Percentiles rank a stretch among this genome's conserved stretches.
Evolutionary conservation across 495 filamentous ascomycete genomes (phyloP).

Genomic region (Aspergillus haitiensis): DNA sequence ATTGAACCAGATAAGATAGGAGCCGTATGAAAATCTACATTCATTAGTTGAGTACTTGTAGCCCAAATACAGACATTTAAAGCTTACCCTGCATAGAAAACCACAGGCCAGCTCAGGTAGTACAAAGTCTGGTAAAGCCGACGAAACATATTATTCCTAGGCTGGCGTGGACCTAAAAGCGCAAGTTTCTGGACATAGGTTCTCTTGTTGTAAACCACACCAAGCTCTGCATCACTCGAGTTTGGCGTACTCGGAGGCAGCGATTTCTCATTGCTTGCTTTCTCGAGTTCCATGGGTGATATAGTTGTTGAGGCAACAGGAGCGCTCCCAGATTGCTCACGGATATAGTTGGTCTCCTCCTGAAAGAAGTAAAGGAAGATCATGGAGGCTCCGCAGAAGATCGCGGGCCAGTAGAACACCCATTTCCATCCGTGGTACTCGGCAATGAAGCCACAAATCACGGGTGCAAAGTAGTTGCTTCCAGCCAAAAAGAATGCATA

Average conservation of each 20-base stretch:
- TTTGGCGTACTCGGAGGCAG: constrained; percentile 15
- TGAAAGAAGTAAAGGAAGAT: constrained; percentile 67
- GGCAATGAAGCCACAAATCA: constrained; percentile 68
- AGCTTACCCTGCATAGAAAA: constrained; percentile 59
- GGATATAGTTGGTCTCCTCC: constrained; percentile 68
- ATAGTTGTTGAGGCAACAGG: constrained; percentile 17
- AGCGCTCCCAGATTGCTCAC: constrained; percentile 23
- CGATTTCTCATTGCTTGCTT: constrained; percentile 28
- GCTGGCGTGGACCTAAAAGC: constrained; percentile 45
- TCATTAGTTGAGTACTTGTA: constrained; percentile 10
- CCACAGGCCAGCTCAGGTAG: constrained; percentile 58
- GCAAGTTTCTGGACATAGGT: constrained; percentile 57
- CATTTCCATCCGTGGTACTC: constrained; percentile 62
- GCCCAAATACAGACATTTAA: not conserved
- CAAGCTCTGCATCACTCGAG: constrained; percentile 22
- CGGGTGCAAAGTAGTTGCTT: constrained; percentile 64
- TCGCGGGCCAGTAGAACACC: constrained; percentile 66
- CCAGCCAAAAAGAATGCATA: constrained; percentile 64
- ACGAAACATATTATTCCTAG: constrained; percentile 53
- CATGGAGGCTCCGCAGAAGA: constrained; percentile 56
- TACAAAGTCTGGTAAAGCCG: constrained; percentile 41
- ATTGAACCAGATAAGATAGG: constrained; percentile 65
- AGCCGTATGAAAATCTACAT: constrained; percentile 59
- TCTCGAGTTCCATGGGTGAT: constrained; percentile 17
- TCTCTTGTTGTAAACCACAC: constrained; percentile 35